Percentiles rank a stretch among this genome's conserved stretches.
These are phyloP conservation scores for Rhododendron ferrugineum DNA, from an alignment of 148 eudicot species.

Conservation along the genomic window DNA sequence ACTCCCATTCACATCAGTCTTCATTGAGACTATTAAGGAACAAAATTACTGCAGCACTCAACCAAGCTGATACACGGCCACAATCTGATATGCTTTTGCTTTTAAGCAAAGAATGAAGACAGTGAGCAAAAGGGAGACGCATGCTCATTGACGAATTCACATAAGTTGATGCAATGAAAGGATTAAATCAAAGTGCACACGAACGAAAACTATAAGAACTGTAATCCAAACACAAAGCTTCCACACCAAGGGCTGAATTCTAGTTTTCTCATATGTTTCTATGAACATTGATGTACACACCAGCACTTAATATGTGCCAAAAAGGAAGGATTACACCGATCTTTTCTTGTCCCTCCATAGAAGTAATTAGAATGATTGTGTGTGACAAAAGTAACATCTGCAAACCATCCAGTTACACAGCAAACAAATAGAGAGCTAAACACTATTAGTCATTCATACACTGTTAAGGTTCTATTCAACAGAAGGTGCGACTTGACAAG, in stretches of 20 bases:
- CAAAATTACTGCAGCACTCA: background rate
- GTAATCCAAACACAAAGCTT: background rate
- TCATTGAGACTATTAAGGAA: background rate
- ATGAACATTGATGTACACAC: background rate
- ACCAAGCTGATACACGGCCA: background rate
- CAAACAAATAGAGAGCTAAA: background rate
- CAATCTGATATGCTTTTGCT: background rate
- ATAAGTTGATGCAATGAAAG: background rate
- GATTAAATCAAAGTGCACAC: too few relatives aligned
- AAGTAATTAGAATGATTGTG: background rate
- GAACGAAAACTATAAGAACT: background rate
- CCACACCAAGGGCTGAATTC: background rate
- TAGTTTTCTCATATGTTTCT: background rate
- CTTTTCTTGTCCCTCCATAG: background rate
- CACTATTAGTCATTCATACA: background rate
- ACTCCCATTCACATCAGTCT: background rate
- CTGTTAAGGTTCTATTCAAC: background rate
- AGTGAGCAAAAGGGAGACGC: background rate
- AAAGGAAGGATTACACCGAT: background rate
- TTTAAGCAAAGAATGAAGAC: background rate
- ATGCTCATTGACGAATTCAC: background rate
- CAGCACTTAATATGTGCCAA: background rate
- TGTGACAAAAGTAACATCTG: background rate
- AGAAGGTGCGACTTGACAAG: background rate
- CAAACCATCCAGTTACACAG: background rate